Evolutionary conservation across 1,139 yeast species (phyloP).

Genomic region (Saccharomyces hybrid): DNA sequence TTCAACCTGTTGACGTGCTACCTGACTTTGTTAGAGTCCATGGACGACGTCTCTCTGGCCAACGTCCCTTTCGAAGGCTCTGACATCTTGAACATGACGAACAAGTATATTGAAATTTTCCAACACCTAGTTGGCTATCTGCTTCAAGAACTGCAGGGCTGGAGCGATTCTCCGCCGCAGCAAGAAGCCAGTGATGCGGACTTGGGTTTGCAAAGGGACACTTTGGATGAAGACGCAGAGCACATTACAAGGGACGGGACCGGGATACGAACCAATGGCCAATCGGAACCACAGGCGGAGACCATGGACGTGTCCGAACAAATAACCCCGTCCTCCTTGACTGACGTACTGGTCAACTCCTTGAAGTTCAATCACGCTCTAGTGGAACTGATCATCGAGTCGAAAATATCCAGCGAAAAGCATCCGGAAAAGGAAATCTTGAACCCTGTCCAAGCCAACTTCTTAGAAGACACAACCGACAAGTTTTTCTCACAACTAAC

Average conservation of each 20-base stretch:
- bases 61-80: constrained; percentile 8
- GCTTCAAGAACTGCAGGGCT: constrained; percentile 15
- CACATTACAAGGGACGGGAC: constrained; percentile 9
- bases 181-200: constrained; percentile 4
- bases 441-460: constrained; percentile 19
- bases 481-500: constrained; percentile 16
- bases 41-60: constrained; percentile 6
- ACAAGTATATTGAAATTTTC: constrained; percentile 13
- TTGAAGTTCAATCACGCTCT: constrained; percentile 18
- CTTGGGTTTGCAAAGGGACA: constrained; percentile 2
- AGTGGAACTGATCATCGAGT: constrained; percentile 17
- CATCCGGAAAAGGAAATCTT: constrained; percentile 3
- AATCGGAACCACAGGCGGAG: constrained; percentile 9
- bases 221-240: constrained; percentile 1
- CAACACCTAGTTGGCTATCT: constrained; percentile 12
- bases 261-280: constrained; percentile 8
- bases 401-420: constrained; percentile 3
- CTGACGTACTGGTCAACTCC: constrained; percentile 18
- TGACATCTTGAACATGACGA: constrained; percentile 12
- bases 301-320: constrained; percentile 26
- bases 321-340: constrained; percentile 18
- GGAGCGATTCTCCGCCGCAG: neutral
- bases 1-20: constrained; percentile 28
- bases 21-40: constrained; percentile 20
- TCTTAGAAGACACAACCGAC: constrained; percentile 14